These are phyloP conservation scores for Crassisporium funariophilum DNA, from an alignment of 768 basidiomycete species.

Conservation along the genomic window DNA sequence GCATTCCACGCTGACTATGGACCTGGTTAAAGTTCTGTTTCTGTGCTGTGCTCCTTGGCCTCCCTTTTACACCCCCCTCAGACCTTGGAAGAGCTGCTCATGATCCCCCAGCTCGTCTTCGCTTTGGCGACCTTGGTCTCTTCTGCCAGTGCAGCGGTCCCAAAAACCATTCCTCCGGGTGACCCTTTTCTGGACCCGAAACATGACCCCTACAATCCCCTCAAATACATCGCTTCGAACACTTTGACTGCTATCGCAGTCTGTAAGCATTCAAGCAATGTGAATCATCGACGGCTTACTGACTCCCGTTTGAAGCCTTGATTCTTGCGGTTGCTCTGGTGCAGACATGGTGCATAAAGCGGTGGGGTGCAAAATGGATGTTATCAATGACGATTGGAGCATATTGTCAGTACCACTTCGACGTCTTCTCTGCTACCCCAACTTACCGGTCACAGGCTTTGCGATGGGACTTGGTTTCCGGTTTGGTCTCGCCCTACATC, in stretches of 20 bases:
- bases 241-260: conserved; percentile 47
- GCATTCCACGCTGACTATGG: too few species aligned
- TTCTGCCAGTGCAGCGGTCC: conserved; percentile 15
- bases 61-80: background rate
- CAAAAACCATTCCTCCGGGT: conserved; percentile 23
- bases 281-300: background rate
- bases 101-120: conserved; percentile 3
- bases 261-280: conserved; percentile 29
- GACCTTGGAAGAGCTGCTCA: background rate
- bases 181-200: conserved; percentile 52
- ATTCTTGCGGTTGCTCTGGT: conserved; percentile 42
- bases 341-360: conserved; percentile 45
- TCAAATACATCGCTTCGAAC: conserved; percentile 58
- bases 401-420: conserved; percentile 46
- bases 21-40: background rate
- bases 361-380: conserved; percentile 60
- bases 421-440: background rate
- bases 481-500: conserved; percentile 54
- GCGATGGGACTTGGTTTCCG: conserved; percentile 57
- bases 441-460: conserved; percentile 43
- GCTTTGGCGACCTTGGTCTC: conserved; percentile 11
- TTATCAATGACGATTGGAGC: conserved; percentile 61
- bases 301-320: conserved; percentile 28
- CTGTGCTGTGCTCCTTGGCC: background rate
- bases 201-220: conserved; percentile 52